These are phyloP conservation scores for Kuraishia piskuri DNA, from an alignment of 805 yeast genomes.

Conservation along the genomic window DNA sequence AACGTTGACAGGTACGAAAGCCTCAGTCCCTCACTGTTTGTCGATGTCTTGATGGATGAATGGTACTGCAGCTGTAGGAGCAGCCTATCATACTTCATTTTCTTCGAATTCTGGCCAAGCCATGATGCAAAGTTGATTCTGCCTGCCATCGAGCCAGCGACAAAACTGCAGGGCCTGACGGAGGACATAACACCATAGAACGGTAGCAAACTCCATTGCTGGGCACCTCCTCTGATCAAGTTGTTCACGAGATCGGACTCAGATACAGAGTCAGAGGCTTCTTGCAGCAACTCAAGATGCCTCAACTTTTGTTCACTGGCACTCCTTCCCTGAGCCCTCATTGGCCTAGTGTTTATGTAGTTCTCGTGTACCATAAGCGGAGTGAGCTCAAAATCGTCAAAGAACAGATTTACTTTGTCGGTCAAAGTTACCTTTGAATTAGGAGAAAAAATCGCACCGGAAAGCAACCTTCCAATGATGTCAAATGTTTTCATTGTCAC, in stretches of 20 bases:
- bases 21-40: constrained; percentile 68
- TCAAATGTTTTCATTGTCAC: constrained; percentile 90
- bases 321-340: constrained; percentile 12
- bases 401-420: constrained; percentile 82
- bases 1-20: constrained; percentile 67
- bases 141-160: constrained; percentile 63
- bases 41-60: constrained; percentile 69
- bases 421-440: constrained; percentile 48
- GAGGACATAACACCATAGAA: constrained; percentile 83
- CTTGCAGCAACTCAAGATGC: constrained; percentile 55
- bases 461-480: constrained; percentile 60
- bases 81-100: constrained; percentile 66
- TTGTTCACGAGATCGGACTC: constrained; percentile 74
- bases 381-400: constrained; percentile 89
- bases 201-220: constrained; percentile 91
- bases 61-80: constrained; percentile 87
- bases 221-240: constrained; percentile 82
- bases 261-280: constrained; percentile 86
- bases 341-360: constrained; percentile 62
- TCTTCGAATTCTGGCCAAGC: constrained; percentile 86
- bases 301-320: constrained; percentile 30
- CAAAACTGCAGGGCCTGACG: constrained; percentile 66
- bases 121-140: constrained; percentile 76
- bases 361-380: constrained; percentile 97
- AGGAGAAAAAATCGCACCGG: constrained; percentile 49